Percentiles rank a stretch among this genome's conserved stretches.
Evolutionary conservation across 1,284 basidiomycete genomes (phyloP).

Genomic region (Boletus albobrunnescens): DNA sequence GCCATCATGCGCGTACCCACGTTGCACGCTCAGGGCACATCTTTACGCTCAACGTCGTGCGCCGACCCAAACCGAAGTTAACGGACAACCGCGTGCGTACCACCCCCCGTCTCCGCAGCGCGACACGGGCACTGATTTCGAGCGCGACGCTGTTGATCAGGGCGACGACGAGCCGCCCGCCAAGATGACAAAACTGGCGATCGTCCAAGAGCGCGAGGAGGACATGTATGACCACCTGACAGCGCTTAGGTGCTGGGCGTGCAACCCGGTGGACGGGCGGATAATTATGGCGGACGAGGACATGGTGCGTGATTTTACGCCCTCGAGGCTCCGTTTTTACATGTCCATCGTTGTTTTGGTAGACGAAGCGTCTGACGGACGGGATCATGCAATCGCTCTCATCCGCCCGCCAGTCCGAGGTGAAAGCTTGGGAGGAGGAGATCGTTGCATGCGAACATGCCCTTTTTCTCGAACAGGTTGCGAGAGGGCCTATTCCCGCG

Average conservation of each 20-base stretch:
- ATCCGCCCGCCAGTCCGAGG: conserved; percentile 88
- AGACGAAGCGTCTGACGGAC: conserved; percentile 60
- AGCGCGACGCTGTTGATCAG: conserved; percentile 27
- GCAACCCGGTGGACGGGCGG: conserved; percentile 52
- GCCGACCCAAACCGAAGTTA: conserved; percentile 63
- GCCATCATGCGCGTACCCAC: conserved; percentile 74
- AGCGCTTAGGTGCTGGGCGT: conserved; percentile 74
- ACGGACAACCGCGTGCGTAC: conserved; percentile 61
- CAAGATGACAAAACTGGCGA: conserved; percentile 87
- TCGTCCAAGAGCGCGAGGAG: conserved; percentile 80
- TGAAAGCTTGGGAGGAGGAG: conserved; percentile 98
- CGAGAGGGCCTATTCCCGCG: conserved; percentile 49
- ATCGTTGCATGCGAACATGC: conserved; percentile 87
- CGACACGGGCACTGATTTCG: background rate
- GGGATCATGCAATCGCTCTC: conserved; percentile 81
- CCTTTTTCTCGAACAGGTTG: conserved; percentile 67
- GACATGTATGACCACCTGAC: conserved; percentile 80
- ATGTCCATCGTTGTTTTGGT: background rate
- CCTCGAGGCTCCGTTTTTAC: background rate
- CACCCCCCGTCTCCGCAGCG: background rate
- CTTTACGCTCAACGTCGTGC: conserved; percentile 80
- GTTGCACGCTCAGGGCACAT: conserved; percentile 68
- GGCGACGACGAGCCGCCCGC: conserved; percentile 71
- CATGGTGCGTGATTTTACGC: conserved; percentile 5
- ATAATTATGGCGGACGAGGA: conserved; percentile 36